Evolutionary conservation across 768 basidiomycete genomes (phyloP).

Genomic region (Tulasnella sp.): DNA sequence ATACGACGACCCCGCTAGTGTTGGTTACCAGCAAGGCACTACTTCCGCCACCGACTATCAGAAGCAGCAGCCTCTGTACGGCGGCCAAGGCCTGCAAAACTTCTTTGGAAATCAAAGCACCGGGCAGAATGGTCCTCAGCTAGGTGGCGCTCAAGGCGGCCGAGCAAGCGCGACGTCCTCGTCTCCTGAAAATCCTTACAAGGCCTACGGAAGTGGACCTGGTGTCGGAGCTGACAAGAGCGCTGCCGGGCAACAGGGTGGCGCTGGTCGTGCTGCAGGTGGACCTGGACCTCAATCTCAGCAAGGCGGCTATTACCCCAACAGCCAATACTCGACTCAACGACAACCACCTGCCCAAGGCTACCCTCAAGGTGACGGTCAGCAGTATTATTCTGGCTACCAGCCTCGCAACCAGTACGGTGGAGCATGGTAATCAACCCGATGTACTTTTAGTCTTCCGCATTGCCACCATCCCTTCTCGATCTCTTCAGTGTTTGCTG

Average conservation of each 20-base stretch:
- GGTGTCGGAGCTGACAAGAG: constrained; percentile 10
- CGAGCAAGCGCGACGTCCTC: constrained; percentile 6
- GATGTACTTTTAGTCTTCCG: background rate
- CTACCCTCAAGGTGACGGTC: constrained; percentile 21
- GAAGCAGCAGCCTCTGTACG: constrained; percentile 17
- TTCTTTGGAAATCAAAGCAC: constrained; percentile 22
- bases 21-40: constrained; percentile 9
- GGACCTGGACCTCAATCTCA: constrained; percentile 17
- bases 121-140: constrained; percentile 11
- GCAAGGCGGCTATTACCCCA: constrained; percentile 24
- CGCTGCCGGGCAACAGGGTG: background rate
- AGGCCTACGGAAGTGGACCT: constrained; percentile 14
- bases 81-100: constrained; percentile 12
- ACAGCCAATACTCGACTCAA: constrained; percentile 19
- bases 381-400: constrained; percentile 22
- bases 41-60: background rate
- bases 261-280: background rate
- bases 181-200: constrained; percentile 25
- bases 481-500: background rate
- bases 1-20: constrained; percentile 18
- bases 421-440: background rate
- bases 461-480: background rate
- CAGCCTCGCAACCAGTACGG: constrained; percentile 19
- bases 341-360: constrained; percentile 16
- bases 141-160: background rate